Evolutionary conservation across 2,329 filamentous ascomycete species (phyloP), one percentile per base, ranked within the genome.

Genomic region (Rutstroemia sp.): DNA sequence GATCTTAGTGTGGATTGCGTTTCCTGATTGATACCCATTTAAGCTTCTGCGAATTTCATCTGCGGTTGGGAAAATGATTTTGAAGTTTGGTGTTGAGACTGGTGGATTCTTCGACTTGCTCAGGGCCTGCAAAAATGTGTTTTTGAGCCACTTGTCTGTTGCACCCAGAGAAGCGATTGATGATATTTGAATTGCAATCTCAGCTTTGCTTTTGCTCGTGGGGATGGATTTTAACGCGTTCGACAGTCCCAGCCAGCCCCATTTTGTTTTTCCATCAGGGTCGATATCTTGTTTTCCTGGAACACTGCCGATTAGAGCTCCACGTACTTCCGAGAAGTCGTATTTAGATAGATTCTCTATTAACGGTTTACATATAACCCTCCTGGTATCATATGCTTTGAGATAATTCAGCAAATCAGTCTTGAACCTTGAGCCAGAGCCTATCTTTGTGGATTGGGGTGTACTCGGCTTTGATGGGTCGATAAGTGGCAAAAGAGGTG

Each of bases 1-100:
- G 2, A 85, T 81, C 67, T 90, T 94, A 65, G 85, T 89, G 66
- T 95, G 90, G 56, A 96, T 94, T 0, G 90, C 92, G 1, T 72
- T 79, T 0, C 91, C 91, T 0, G 89, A 89, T 2, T 66, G 71
- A 66, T 95, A 95, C 5, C 91, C 91, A 65, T 91, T 86, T 0
- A 95, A 69, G 0, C 86, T 92, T 42, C 75, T 75, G 16, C 89
- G 81, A 57, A 96, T 87, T 67, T 95, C 90, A 52, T 88, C 79
- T 0, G 87, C 76, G 0, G 90, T 92, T 0, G 91, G 91, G 63
- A 92, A 96, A 4, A 96, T 79, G 39, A 96, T 77, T 50, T 83
- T 86, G 71, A 87, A 85, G 4, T 71, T 75, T 0, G 83, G 78
- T 19, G 70, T 71, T 1, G 60, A 50, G 4, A 9, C 14, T 4